Evolutionary conservation across 495 filamentous ascomycete species (phyloP).

Genomic region (Stereocaulon alpinum): DNA sequence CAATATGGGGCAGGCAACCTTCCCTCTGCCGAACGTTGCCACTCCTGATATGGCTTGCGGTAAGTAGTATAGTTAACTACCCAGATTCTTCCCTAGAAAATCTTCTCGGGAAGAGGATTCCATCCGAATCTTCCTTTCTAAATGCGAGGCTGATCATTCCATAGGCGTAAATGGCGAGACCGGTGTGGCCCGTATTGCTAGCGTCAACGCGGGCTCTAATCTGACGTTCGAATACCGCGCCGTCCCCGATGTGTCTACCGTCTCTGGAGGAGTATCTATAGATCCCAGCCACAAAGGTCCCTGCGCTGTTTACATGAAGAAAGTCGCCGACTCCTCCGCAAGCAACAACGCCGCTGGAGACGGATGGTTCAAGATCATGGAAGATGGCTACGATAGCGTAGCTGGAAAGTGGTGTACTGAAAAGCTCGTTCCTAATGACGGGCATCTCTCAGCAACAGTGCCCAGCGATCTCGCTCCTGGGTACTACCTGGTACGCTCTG

Average conservation of each 20-base stretch:
- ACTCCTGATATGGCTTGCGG: constrained; percentile 63
- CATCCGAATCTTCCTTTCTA: not conserved
- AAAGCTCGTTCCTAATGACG: constrained; percentile 51
- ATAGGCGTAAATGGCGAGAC: constrained; percentile 46
- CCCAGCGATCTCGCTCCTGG: constrained; percentile 51
- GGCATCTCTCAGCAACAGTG: constrained; percentile 49
- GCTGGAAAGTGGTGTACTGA: constrained; percentile 56
- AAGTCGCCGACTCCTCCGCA: constrained; percentile 36
- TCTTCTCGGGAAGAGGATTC: not conserved
- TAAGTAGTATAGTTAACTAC: constrained; percentile 24
- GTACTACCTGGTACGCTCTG: constrained; percentile 57
- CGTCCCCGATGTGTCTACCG: constrained; percentile 43
- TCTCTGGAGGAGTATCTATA: constrained; percentile 37
- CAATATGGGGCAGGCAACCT: constrained; percentile 36
- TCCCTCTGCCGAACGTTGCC: constrained; percentile 39
- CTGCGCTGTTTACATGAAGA: constrained; percentile 65
- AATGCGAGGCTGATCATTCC: not conserved
- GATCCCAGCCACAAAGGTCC: constrained; percentile 58
- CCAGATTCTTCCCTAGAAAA: no score
- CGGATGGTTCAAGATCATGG: constrained; percentile 77
- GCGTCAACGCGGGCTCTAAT: constrained; percentile 39
- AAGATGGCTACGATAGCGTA: constrained; percentile 48
- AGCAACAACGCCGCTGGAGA: constrained; percentile 40
- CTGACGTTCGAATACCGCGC: constrained; percentile 55
- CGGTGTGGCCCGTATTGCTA: constrained; percentile 48